A percentile compares a stretch with the other conserved stretches of the same genome.
These are phyloP conservation scores for Liquidambar formosana DNA, from an alignment of 164 flowering plant species.

Conservation along the genomic window DNA sequence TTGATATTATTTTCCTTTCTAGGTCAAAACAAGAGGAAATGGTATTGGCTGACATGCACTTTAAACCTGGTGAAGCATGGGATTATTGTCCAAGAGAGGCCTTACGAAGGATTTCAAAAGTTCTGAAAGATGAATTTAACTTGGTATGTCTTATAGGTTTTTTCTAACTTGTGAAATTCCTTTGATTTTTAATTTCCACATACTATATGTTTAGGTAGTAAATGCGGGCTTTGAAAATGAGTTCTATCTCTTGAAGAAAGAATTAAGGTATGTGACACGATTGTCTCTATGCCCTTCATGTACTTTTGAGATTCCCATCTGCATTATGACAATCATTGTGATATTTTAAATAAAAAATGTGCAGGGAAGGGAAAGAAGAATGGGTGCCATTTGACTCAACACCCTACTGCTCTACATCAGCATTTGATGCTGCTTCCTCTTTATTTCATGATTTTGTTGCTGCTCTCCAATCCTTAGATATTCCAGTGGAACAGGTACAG, in stretches of 20 bases:
- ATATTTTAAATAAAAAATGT: slow-evolving; percentile 3
- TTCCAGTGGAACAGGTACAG: slow-evolving; percentile 82
- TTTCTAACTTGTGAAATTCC: not conserved
- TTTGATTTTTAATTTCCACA: not conserved
- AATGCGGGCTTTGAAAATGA: slow-evolving; percentile 96
- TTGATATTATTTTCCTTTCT: slow-evolving; percentile 17
- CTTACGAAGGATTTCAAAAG: slow-evolving; percentile 63
- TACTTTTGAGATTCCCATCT: not conserved
- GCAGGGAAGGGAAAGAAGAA: slow-evolving; percentile 79
- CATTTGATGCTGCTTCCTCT: slow-evolving; percentile 74
- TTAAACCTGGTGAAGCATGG: slow-evolving; percentile 85
- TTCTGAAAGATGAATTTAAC: slow-evolving; percentile 86
- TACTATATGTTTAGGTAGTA: slow-evolving; percentile 55
- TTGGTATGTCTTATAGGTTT: slow-evolving; percentile 50
- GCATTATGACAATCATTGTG: not conserved
- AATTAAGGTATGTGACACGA: slow-evolving; percentile 40
- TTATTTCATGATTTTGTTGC: slow-evolving; percentile 58
- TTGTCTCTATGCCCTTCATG: not conserved
- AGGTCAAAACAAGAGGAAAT: slow-evolving; percentile 82
- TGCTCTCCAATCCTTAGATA: slow-evolving; percentile 62
- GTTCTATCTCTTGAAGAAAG: slow-evolving; percentile 71
- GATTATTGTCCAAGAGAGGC: slow-evolving; percentile 96
- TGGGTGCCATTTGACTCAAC: slow-evolving; percentile 82
- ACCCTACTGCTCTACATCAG: slow-evolving; percentile 79
- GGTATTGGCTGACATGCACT: slow-evolving; percentile 95